These are phyloP conservation scores for Rhododendron kiyosumense DNA, from an alignment of 148 eudicot genomes.

Conservation along the genomic window DNA sequence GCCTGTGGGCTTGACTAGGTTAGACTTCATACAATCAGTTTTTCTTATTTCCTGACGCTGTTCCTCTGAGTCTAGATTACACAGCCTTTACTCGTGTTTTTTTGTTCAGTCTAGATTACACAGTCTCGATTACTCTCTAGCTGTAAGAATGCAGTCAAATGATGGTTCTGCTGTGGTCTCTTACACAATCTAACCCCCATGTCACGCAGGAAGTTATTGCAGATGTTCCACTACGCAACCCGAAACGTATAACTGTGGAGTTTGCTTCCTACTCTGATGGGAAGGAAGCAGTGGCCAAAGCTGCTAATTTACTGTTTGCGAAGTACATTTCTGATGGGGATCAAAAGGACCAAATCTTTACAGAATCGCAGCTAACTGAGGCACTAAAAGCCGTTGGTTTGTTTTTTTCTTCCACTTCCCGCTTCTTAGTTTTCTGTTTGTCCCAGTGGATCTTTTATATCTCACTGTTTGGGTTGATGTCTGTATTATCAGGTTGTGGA, in stretches of 20 bases:
- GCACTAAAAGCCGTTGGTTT: conserved; percentile 65
- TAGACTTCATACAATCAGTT: neutral
- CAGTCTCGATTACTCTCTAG: neutral
- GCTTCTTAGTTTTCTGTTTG: neutral
- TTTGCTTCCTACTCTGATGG: conserved; percentile 4
- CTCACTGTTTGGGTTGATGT: neutral
- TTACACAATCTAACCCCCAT: neutral
- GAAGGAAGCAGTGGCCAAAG: conserved; percentile 75
- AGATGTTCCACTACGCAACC: neutral
- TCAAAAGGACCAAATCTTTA: conserved; percentile 46
- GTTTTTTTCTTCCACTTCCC: conserved; percentile 4
- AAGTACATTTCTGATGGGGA: conserved; percentile 33
- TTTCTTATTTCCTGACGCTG: neutral
- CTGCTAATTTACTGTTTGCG: conserved; percentile 65
- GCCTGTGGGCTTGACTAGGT: neutral
- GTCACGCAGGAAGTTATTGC: neutral
- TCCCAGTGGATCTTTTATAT: neutral
- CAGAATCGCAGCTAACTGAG: conserved; percentile 57
- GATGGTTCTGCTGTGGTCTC: neutral
- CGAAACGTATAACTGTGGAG: neutral
- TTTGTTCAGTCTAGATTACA: neutral
- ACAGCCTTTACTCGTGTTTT: neutral
- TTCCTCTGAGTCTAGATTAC: neutral
- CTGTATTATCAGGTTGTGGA: conserved; percentile 39
- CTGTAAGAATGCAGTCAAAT: neutral